phyloP scores from a whole-genome alignment of 768 basidiomycete genomes.

The Ramaria sp. region DNA sequence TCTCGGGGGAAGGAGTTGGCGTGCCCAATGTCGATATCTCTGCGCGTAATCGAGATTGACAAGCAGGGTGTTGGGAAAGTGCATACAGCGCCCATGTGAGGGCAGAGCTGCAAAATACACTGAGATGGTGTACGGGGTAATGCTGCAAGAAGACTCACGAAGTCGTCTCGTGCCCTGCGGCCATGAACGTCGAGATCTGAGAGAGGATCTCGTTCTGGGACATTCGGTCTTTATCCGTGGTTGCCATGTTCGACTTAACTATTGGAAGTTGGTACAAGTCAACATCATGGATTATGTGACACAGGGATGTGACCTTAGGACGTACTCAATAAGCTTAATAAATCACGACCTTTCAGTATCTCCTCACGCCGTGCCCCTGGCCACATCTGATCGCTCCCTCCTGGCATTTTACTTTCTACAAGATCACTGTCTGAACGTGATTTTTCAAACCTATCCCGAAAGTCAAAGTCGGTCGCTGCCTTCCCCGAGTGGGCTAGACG shows the following conservation, averaged over 20 bases:
- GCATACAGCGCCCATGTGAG: conserved; percentile 56
- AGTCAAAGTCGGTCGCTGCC: background rate
- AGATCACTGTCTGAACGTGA: background rate
- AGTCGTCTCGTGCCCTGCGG: conserved; percentile 57
- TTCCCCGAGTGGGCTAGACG: background rate
- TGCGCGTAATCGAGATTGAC: conserved; percentile 37
- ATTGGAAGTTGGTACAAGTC: conserved; percentile 15
- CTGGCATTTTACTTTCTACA: background rate
- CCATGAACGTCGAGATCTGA: conserved; percentile 56
- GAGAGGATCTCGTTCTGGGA: conserved; percentile 45
- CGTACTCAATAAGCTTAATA: conserved; percentile 2
- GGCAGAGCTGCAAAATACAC: conserved; percentile 23
- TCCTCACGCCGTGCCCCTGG: background rate
- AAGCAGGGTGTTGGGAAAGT: conserved; percentile 33
- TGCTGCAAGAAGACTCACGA: conserved; percentile 15
- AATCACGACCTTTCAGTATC: background rate
- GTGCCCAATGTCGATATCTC: conserved; percentile 25
- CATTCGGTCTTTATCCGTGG: conserved; percentile 27
- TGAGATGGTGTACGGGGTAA: conserved; percentile 9
- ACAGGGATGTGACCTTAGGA: conserved; percentile 1
- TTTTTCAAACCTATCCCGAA: background rate
- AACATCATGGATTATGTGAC: background rate
- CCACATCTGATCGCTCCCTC: background rate
- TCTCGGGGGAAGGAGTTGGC: conserved; percentile 12
- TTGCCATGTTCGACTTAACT: conserved; percentile 54